Evolutionary conservation across 345 rosid genomes (phyloP), one percentile per base, ranked within the genome.

Genomic region (Turnera subulata): DNA sequence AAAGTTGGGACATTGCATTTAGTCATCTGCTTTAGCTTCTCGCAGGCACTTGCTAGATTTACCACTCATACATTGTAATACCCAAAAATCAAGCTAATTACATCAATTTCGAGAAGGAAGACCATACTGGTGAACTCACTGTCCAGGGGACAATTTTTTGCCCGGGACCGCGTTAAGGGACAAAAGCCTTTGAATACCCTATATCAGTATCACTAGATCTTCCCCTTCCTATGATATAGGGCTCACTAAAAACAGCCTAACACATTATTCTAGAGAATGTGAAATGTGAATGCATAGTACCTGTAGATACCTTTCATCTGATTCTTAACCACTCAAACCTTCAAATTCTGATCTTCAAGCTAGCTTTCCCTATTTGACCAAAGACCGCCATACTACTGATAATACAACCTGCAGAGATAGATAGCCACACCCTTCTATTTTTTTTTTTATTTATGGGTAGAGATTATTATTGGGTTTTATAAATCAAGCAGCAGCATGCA

Each of bases 131-230:
- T n/a, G n/a, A n/a, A n/a, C n/a, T n/a, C n/a, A n/a, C n/a, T n/a
- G n/a, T n/a, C n/a, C n/a, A n/a, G n/a, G n/a, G n/a, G n/a, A n/a
- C n/a, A n/a, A n/a, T n/a, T n/a, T n/a, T n/a, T n/a, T n/a, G n/a
- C n/a, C 4, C 44, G 53, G 62, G 62, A 46, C 62, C 62, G 32
- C 53, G 0, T 17, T 22, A 18, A 22, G 4, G 6, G 3, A 47
- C 24, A 11, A 42, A 21, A 11, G 48, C 22, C 38, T n/a, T 16
- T n/a, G 0, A 56, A 24, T 42, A 15, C 20, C 38, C 49, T 33
- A 47, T 56, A 55, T 22, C n/a, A n/a, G n/a, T n/a, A n/a, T 46
- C 35, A n/a, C 44, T 59, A 59, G 64, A 23, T 25, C 33, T 16
- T 35, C 46, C 55, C 64, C 33, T 4, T 10, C 55, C 64, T 59